These are phyloP conservation scores for Crassisporium funariophilum DNA, from an alignment of 768 basidiomycete genomes.

Conservation along the genomic window DNA sequence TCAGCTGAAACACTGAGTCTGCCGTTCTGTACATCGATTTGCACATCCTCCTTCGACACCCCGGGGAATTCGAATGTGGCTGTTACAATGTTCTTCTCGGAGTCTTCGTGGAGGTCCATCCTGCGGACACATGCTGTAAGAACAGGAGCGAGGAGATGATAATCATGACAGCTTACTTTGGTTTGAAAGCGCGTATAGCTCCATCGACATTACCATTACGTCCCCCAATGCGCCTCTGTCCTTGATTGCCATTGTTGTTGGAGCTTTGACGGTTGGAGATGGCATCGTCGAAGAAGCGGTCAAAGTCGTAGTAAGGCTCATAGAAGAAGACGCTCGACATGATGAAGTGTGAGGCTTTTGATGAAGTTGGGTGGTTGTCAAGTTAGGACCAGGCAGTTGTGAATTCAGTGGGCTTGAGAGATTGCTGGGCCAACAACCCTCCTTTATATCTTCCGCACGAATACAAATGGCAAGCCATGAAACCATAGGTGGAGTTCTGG, in stretches of 20 bases:
- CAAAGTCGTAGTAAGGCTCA: conserved; percentile 47
- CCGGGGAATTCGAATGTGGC: conserved; percentile 66
- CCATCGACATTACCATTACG: conserved; percentile 13
- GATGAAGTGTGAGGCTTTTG: conserved; percentile 1
- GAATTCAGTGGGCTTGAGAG: too few relatives aligned
- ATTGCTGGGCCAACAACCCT: too few relatives aligned
- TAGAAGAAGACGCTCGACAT: conserved; percentile 39
- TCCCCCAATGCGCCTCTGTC: too few relatives aligned
- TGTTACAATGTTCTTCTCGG: conserved; percentile 50
- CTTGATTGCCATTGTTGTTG: too few relatives aligned
- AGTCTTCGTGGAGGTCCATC: conserved; percentile 60
- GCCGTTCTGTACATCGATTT: conserved; percentile 54
- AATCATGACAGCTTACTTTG: conserved; percentile 27
- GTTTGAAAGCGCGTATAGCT: conserved; percentile 26
- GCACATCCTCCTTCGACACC: conserved; percentile 52
- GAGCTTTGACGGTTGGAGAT: conserved; percentile 12
- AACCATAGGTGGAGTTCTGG: too few relatives aligned
- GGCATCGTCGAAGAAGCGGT: conserved; percentile 42
- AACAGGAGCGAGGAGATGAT: background rate
- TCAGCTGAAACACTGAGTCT: conserved; percentile 57
- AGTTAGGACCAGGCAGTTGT: too few relatives aligned
- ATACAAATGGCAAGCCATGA: too few relatives aligned
- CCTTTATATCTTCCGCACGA: too few relatives aligned
- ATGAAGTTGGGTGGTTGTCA: too few relatives aligned
- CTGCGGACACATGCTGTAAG: conserved; percentile 28